These are phyloP conservation scores for Ceratocystis cacaofunesta DNA, from an alignment of 2,329 filamentous ascomycete species.

Conservation along the genomic window DNA sequence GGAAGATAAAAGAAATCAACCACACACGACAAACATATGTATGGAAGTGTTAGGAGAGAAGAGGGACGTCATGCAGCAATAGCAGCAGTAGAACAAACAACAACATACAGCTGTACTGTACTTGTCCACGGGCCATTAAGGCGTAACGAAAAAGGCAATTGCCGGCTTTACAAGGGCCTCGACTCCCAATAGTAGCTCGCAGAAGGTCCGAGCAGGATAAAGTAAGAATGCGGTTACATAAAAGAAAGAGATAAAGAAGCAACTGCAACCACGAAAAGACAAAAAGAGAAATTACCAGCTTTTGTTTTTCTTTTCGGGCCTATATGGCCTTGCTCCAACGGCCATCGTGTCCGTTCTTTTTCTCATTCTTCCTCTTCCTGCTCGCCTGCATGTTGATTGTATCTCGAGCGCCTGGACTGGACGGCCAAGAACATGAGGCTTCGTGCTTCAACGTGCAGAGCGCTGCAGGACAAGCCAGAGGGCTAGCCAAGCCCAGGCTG, in stretches of 20 bases:
- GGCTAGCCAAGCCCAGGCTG: neutral
- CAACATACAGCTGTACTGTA: neutral
- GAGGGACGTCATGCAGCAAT: neutral
- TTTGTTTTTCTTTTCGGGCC: constrained; percentile 2
- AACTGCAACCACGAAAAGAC: neutral
- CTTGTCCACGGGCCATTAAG: neutral
- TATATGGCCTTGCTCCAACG: neutral
- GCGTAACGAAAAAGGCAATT: neutral
- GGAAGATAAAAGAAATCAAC: neutral
- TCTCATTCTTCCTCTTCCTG: neutral
- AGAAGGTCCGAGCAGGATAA: constrained; percentile 1
- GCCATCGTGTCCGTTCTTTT: neutral
- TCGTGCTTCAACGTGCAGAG: too few relatives aligned
- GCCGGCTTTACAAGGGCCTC: neutral
- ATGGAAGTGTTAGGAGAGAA: neutral
- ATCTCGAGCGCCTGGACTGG: too few relatives aligned
- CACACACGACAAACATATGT: neutral
- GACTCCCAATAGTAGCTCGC: neutral
- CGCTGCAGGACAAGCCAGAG: too few relatives aligned
- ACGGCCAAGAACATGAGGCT: too few relatives aligned
- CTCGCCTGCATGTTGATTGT: too few relatives aligned
- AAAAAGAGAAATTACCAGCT: neutral
- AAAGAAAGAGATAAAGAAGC: neutral
- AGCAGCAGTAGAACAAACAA: neutral
- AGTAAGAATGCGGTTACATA: neutral